phyloP scores from a whole-genome alignment of 73 alveolate genomes.

The Paramecium octaurelia region DNA sequence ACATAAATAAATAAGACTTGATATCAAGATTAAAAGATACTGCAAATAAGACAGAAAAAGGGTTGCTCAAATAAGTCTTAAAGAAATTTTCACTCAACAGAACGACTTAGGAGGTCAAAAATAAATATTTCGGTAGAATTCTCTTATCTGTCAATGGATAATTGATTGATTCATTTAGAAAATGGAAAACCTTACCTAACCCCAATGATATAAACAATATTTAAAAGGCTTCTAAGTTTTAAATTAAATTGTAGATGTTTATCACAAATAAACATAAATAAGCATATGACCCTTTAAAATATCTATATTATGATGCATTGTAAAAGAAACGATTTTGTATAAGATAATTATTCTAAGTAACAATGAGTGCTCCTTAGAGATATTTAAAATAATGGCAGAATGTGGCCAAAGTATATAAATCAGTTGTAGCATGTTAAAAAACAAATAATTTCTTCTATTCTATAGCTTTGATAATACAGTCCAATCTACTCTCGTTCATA shows the following conservation, averaged over 20 bases:
- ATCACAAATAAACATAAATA: not conserved
- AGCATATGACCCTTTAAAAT: constrained; percentile 20
- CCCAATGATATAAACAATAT: not conserved
- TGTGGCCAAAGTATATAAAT: not conserved
- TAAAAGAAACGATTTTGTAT: not conserved
- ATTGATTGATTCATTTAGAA: not conserved
- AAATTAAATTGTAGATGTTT: not conserved
- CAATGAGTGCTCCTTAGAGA: constrained; percentile 27
- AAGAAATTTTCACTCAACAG: not conserved
- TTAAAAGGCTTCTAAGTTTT: not conserved
- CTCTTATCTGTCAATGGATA: not conserved
- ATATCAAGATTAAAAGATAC: not conserved
- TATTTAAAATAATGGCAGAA: not conserved
- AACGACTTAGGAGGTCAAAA: not conserved
- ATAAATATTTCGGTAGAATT: not conserved
- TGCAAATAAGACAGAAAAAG: not conserved
- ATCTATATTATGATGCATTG: not conserved
- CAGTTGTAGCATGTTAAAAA: not conserved
- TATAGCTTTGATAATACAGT: not conserved
- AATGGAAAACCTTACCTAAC: constrained; percentile 2
- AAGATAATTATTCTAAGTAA: not conserved
- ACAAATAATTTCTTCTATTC: not conserved
- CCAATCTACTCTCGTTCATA: not conserved
- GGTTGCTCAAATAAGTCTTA: not conserved
- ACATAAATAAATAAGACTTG: not conserved